A percentile compares a stretch with the other conserved stretches of the same genome.
Conservation (phyloP, 768 basidiomycete species). For the Lentinula sp. region DNA sequence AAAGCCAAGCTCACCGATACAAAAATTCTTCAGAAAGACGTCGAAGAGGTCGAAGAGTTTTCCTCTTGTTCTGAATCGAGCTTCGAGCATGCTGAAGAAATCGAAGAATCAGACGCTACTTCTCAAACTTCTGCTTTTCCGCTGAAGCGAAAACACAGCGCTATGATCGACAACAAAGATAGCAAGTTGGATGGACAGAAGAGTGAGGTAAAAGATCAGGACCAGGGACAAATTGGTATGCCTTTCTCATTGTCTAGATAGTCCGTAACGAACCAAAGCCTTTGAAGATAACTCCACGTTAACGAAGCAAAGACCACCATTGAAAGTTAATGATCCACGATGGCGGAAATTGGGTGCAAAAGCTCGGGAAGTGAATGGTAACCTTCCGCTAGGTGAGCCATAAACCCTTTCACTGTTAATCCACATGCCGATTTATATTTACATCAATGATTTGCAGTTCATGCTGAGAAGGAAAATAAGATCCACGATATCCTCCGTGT, state of each 20-base stretch:
- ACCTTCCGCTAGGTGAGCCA: conserved; percentile 53
- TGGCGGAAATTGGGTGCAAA: neutral
- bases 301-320: neutral
- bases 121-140: neutral
- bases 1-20: neutral
- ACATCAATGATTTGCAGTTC: conserved; percentile 39
- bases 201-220: neutral
- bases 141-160: neutral
- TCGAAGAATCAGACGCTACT: neutral
- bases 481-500: conserved; percentile 69
- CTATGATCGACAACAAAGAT: neutral
- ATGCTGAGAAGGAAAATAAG: conserved; percentile 52
- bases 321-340: neutral
- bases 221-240: neutral
- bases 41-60: neutral
- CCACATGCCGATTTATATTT: neutral
- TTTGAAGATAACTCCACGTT: neutral
- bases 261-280: neutral
- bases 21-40: neutral
- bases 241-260: neutral
- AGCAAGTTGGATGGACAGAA: neutral
- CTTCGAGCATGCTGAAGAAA: neutral
- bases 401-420: neutral
- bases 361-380: conserved; percentile 42
- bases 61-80: neutral